phyloP scores from a whole-genome alignment of 2,329 filamentous ascomycete species.

The Tolypocladium amazonense region DNA sequence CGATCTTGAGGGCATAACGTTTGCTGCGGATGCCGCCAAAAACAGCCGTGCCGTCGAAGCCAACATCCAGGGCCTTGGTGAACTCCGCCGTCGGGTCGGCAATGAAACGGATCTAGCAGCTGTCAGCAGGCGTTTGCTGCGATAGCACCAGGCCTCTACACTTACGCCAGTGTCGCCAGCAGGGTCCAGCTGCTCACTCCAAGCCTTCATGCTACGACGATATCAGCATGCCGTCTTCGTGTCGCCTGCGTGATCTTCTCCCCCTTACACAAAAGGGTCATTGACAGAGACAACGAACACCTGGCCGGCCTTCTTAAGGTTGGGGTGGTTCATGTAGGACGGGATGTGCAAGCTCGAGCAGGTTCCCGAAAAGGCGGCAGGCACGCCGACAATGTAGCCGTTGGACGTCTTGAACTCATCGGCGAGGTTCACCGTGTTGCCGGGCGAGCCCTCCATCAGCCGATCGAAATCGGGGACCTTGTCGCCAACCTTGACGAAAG shows the following conservation, averaged over 20 bases:
- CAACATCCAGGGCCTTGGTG: slow-evolving; percentile 72
- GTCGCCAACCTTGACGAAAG: slow-evolving; percentile 68
- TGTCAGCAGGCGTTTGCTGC: neutral
- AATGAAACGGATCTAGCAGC: slow-evolving; percentile 71
- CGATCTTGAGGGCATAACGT: slow-evolving; percentile 74
- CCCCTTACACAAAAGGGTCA: slow-evolving; percentile 79
- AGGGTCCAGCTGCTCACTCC: slow-evolving; percentile 70
- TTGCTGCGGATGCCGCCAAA: slow-evolving; percentile 79
- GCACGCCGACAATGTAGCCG: slow-evolving; percentile 76
- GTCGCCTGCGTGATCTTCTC: neutral
- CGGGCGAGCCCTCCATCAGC: slow-evolving; percentile 75
- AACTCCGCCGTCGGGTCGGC: slow-evolving; percentile 72
- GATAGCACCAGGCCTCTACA: slow-evolving; percentile 9
- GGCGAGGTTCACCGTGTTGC: slow-evolving; percentile 81
- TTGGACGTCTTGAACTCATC: slow-evolving; percentile 62
- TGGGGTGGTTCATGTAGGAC: slow-evolving; percentile 71
- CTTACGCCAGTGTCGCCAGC: slow-evolving; percentile 64
- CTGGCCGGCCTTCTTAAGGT: slow-evolving; percentile 67
- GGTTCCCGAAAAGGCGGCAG: slow-evolving; percentile 59
- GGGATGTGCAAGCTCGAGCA: slow-evolving; percentile 64
- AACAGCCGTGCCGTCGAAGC: slow-evolving; percentile 68
- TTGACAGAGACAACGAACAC: slow-evolving; percentile 91
- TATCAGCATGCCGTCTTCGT: neutral
- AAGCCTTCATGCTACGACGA: slow-evolving; percentile 71
- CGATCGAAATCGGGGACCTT: slow-evolving; percentile 66